Evolutionary conservation across 305 asterid genomes (phyloP).

Genomic region (Solanum hybrid): DNA sequence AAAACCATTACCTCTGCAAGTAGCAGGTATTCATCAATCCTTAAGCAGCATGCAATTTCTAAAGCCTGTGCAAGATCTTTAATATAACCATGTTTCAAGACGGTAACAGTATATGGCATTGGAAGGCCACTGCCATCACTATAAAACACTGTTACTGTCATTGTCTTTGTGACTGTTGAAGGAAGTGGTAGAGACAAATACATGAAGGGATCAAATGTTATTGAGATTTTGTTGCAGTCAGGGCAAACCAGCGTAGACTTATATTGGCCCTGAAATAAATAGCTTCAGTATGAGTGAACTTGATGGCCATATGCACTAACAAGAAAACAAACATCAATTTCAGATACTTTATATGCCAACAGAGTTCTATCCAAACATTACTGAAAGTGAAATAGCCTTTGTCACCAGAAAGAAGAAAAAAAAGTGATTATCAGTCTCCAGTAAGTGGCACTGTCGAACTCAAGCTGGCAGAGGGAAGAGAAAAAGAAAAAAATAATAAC

Average conservation of each 20-base stretch:
- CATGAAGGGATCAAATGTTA: slow-evolving; percentile 97
- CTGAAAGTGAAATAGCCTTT: not conserved
- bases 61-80: slow-evolving; percentile 71
- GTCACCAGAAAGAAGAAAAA: not conserved
- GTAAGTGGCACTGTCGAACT: not conserved
- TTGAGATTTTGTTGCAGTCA: slow-evolving; percentile 65
- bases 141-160: slow-evolving; percentile 69
- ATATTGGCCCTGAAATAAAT: slow-evolving; percentile 74
- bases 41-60: slow-evolving; percentile 55
- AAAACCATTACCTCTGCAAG: slow-evolving; percentile 69
- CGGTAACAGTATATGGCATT: slow-evolving; percentile 76
- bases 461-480: not conserved
- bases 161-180: slow-evolving; percentile 65
- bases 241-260: slow-evolving; percentile 94
- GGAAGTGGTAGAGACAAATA: slow-evolving; percentile 92
- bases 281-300: slow-evolving; percentile 1
- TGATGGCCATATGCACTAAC: not conserved
- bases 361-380: not conserved
- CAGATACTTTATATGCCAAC: not conserved
- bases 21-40: slow-evolving; percentile 62
- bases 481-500: not conserved
- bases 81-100: slow-evolving; percentile 66
- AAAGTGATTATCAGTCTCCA: not conserved
- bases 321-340: not conserved
- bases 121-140: slow-evolving; percentile 93